Conservation (phyloP, 148 eudicot genomes). For the Persicaria maculosa region DNA sequence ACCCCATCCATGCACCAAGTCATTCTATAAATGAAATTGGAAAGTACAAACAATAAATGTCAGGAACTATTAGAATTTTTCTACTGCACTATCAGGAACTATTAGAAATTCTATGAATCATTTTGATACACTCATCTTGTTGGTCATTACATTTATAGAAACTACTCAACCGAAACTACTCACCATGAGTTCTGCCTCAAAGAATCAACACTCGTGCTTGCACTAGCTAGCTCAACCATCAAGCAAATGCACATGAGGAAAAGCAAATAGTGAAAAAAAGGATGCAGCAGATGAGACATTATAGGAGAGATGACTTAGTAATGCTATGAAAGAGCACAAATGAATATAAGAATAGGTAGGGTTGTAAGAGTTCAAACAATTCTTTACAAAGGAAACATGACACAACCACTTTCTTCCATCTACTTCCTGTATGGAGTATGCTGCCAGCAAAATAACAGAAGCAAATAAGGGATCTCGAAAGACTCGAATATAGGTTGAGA, state of each 20-base stretch:
- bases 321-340: neutral
- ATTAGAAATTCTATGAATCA: too few species aligned
- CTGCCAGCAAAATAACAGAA: neutral
- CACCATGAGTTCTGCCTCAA: too few species aligned
- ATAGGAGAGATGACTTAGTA: neutral
- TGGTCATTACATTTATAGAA: too few species aligned
- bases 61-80: neutral
- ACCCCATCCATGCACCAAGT: constrained; percentile 96
- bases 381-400: neutral
- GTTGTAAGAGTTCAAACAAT: neutral
- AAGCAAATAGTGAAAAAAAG: too few species aligned
- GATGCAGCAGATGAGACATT: too few species aligned
- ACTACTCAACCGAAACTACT: too few species aligned
- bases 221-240: too few species aligned
- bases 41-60: neutral
- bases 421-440: neutral
- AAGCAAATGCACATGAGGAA: too few species aligned
- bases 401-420: neutral
- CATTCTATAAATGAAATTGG: constrained; percentile 44
- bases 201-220: too few species aligned
- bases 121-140: too few species aligned
- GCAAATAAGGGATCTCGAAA: neutral
- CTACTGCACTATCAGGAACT: neutral
- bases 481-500: neutral
- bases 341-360: neutral